Conservation (phyloP, 331 rosid species). For the Prunus yedoensis region DNA sequence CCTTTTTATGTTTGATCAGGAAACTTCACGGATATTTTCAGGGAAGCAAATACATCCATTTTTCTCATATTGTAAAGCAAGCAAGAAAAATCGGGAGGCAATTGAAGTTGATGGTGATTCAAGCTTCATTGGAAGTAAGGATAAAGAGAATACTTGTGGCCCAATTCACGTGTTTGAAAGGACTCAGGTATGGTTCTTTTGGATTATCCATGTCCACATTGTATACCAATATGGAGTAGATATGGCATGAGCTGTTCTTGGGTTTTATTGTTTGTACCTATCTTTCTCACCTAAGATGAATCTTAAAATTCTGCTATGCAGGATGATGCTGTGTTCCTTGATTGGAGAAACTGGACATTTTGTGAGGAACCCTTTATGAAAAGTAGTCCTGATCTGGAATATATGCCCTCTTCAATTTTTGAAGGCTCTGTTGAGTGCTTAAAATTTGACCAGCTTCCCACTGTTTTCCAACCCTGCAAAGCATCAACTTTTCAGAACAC, state of each 20-base stretch:
- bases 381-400: conserved; percentile 23
- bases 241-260: not conserved
- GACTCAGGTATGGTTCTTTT: conserved; percentile 41
- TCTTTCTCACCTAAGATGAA: conserved; percentile 18
- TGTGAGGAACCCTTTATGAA: conserved; percentile 26
- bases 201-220: conserved; percentile 9
- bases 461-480: conserved; percentile 28
- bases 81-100: conserved; percentile 47
- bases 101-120: conserved; percentile 33
- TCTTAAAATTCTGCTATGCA: conserved; percentile 41
- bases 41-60: conserved; percentile 78
- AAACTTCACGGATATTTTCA: conserved; percentile 69
- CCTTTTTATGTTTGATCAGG: conserved; percentile 48
- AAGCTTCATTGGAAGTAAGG: conserved; percentile 28
- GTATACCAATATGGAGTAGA: not conserved
- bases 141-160: conserved; percentile 34
- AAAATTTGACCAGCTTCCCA: conserved; percentile 46
- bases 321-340: conserved; percentile 49
- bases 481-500: conserved; percentile 30
- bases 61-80: conserved; percentile 55
- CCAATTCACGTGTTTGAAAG: conserved; percentile 86
- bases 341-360: conserved; percentile 76
- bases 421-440: conserved; percentile 61
- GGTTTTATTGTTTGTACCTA: conserved; percentile 15
- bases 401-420: conserved; percentile 36